These are phyloP conservation scores for Trichoderma orchidacearum DNA, from an alignment of 495 filamentous ascomycete genomes.

Conservation along the genomic window DNA sequence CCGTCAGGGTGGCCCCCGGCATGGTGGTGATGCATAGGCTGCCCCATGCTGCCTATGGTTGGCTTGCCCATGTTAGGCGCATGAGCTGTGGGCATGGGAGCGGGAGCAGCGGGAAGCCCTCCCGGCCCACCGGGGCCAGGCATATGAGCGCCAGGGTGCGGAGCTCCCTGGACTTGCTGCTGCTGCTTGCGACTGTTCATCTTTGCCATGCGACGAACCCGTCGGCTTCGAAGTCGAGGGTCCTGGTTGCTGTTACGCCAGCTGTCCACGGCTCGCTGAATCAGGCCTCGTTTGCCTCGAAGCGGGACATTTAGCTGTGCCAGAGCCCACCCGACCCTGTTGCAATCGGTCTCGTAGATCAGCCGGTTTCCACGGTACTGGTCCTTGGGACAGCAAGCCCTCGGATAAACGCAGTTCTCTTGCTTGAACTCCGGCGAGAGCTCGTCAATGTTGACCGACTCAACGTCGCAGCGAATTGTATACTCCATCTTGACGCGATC, in stretches of 20 bases:
- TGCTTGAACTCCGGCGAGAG: conserved; percentile 83
- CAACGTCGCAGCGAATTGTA: conserved; percentile 94
- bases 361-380: conserved; percentile 91
- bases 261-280: conserved; percentile 93
- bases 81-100: conserved; percentile 31
- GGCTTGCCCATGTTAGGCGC: conserved; percentile 37
- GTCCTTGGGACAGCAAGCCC: conserved; percentile 89
- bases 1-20: conserved; percentile 49
- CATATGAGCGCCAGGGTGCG: conserved; percentile 24
- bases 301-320: conserved; percentile 85
- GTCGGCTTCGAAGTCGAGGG: conserved; percentile 71
- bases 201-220: conserved; percentile 91
- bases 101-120: conserved; percentile 35
- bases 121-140: conserved; percentile 38
- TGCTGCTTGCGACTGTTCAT: conserved; percentile 66
- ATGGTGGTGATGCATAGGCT: conserved; percentile 44
- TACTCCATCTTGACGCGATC: conserved; percentile 99
- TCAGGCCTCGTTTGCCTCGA: conserved; percentile 84
- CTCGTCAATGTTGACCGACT: conserved; percentile 83
- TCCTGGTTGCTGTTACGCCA: conserved; percentile 99
- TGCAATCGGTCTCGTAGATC: conserved; percentile 96
- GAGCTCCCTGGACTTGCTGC: conserved; percentile 20
- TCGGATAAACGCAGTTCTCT: conserved; percentile 94
- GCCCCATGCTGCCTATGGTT: conserved; percentile 42
- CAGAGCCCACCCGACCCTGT: conserved; percentile 92